These are phyloP conservation scores for Ogataea trehaloabstinens DNA, from an alignment of 805 yeast genomes.

Conservation along the genomic window DNA sequence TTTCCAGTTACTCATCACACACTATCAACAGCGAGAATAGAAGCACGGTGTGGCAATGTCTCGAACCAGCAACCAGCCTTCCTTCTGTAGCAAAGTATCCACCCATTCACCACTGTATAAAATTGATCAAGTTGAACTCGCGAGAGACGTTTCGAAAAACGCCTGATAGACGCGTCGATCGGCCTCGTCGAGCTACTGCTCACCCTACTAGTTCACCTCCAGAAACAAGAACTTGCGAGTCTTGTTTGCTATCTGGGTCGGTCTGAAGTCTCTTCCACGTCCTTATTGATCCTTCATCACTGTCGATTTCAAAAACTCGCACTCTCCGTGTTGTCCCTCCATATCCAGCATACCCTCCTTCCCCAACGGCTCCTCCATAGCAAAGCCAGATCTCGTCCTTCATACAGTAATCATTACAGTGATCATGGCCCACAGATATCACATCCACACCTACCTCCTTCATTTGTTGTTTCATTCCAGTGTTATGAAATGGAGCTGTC, in stretches of 20 bases:
- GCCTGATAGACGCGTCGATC: background rate
- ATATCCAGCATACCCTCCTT: slow-evolving; percentile 95
- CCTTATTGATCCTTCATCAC: slow-evolving; percentile 41
- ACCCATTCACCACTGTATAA: no score
- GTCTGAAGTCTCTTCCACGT: slow-evolving; percentile 77
- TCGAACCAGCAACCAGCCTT: no score
- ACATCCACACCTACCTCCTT: slow-evolving; percentile 69
- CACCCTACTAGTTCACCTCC: background rate
- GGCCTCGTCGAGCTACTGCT: background rate
- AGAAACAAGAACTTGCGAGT: slow-evolving; percentile 9
- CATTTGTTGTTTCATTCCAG: slow-evolving; percentile 61
- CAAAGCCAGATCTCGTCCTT: slow-evolving; percentile 74
- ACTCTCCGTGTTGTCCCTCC: slow-evolving; percentile 82
- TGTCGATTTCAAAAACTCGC: slow-evolving; percentile 67
- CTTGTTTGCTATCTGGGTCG: slow-evolving; percentile 37
- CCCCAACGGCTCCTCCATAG: slow-evolving; percentile 92
- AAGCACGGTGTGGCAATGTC: no score
- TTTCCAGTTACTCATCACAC: no score
- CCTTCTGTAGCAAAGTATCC: no score
- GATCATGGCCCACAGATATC: slow-evolving; percentile 90
- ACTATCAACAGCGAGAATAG: no score
- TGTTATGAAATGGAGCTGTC: slow-evolving; percentile 72
- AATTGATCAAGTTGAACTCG: no score
- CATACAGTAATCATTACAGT: slow-evolving; percentile 88
- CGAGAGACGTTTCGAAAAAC: no score